A percentile compares a stretch with the other conserved stretches of the same genome.
Evolutionary conservation across 2,329 filamentous ascomycete genomes (phyloP).

Genomic region (Neoascochyta sp.): DNA sequence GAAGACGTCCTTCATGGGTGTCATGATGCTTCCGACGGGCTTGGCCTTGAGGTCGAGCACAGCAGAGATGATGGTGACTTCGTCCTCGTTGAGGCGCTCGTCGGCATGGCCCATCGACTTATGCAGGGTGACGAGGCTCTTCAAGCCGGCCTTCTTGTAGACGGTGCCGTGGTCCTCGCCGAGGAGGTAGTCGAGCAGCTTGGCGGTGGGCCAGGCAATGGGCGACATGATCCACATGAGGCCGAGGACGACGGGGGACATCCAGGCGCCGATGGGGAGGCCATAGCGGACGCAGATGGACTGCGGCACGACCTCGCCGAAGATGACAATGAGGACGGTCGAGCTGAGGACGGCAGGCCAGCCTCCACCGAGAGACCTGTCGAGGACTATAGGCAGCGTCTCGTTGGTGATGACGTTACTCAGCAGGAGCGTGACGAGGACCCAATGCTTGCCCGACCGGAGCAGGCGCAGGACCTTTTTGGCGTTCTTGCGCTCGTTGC

Average conservation of each 20-base stretch:
- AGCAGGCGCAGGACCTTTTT: conserved; percentile 74
- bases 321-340: conserved; percentile 95
- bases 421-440: conserved; percentile 86
- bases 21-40: conserved; percentile 93
- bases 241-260: conserved; percentile 78
- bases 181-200: conserved; percentile 87
- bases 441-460: conserved; percentile 93
- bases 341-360: conserved; percentile 91
- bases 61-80: conserved; percentile 97
- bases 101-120: conserved; percentile 79
- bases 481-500: conserved; percentile 82
- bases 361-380: conserved; percentile 88
- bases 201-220: conserved; percentile 90
- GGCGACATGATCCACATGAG: conserved; percentile 93
- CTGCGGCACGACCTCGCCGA: conserved; percentile 93
- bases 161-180: conserved; percentile 93
- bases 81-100: conserved; percentile 91
- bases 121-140: conserved; percentile 92
- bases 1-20: conserved; percentile 95
- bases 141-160: conserved; percentile 97
- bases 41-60: conserved; percentile 96
- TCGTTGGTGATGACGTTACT: conserved; percentile 99
- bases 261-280: conserved; percentile 88
- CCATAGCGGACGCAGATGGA: conserved; percentile 96
- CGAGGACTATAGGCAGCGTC: conserved; percentile 83